Percentiles rank a stretch among this genome's conserved stretches.
phyloP scores from a whole-genome alignment of 148 eudicot species.

The Gaultheria prostrata region DNA sequence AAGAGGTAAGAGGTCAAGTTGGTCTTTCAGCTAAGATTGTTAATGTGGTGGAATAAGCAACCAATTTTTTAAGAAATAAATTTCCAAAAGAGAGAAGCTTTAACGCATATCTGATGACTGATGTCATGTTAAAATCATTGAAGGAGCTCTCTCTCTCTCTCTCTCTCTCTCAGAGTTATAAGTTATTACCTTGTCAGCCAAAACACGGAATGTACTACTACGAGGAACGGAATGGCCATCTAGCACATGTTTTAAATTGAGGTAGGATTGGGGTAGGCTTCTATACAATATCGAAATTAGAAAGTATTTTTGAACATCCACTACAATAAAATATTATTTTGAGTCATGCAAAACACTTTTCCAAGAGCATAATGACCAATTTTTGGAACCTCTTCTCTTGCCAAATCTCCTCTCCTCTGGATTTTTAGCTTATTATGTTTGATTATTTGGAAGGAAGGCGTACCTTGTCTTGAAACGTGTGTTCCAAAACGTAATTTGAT shows the following conservation, averaged over 20 bases:
- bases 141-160: not conserved
- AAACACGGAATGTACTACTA: not conserved
- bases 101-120: not conserved
- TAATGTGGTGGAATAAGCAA: not conserved
- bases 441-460: not conserved
- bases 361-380: not conserved
- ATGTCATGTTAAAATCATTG: not conserved
- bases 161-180: not conserved
- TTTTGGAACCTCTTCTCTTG: not conserved
- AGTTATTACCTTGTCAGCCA: not conserved
- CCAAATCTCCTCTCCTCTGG: not conserved
- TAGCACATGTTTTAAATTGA: not conserved
- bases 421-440: not conserved
- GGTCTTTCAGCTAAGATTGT: not conserved
- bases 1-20: slow-evolving; percentile 5
- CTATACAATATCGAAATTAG: not conserved
- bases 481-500: not conserved
- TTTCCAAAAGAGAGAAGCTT: not conserved
- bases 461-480: not conserved
- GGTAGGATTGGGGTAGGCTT: not conserved
- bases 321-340: not conserved
- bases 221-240: not conserved
- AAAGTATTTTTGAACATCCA: not conserved
- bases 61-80: not conserved
- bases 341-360: not conserved